phyloP scores from a whole-genome alignment of 768 basidiomycete species.

The Kwoniella dendrophila region DNA sequence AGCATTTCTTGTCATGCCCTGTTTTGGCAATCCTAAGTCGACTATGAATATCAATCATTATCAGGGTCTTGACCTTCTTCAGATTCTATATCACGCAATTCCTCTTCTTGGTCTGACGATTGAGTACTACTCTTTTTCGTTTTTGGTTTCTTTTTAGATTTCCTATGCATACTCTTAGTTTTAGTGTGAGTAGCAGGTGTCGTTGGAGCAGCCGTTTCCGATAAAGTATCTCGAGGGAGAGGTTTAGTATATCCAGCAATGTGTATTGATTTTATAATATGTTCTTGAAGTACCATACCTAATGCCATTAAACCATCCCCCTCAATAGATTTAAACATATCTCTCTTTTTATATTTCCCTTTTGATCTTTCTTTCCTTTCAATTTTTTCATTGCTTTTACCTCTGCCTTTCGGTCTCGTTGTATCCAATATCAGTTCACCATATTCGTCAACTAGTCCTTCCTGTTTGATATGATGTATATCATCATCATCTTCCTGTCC shows the following conservation, averaged over 20 bases:
- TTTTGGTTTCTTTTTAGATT: neutral
- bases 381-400: neutral
- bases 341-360: constrained; percentile 29
- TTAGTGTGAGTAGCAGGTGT: too few relatives aligned
- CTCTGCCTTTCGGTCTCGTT: neutral
- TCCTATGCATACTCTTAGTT: too few relatives aligned
- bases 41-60: neutral
- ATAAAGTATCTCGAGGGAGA: neutral
- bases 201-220: neutral
- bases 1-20: too few relatives aligned
- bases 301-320: constrained; percentile 39
- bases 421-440: constrained; percentile 6
- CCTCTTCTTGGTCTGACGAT: neutral
- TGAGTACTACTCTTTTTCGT: neutral
- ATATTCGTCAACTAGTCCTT: constrained; percentile 10
- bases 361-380: constrained; percentile 3
- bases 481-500: neutral
- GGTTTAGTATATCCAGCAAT: constrained; percentile 15
- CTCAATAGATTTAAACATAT: constrained; percentile 40
- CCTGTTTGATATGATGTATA: too few relatives aligned
- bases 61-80: constrained; percentile 1
- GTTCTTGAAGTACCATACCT: constrained; percentile 30
- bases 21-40: too few relatives aligned
- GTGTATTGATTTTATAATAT: constrained; percentile 16
- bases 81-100: neutral